Base-by-base conservation (phyloP, 495 filamentous ascomycete species). In the Beverwykella pulmonaria region DNA sequence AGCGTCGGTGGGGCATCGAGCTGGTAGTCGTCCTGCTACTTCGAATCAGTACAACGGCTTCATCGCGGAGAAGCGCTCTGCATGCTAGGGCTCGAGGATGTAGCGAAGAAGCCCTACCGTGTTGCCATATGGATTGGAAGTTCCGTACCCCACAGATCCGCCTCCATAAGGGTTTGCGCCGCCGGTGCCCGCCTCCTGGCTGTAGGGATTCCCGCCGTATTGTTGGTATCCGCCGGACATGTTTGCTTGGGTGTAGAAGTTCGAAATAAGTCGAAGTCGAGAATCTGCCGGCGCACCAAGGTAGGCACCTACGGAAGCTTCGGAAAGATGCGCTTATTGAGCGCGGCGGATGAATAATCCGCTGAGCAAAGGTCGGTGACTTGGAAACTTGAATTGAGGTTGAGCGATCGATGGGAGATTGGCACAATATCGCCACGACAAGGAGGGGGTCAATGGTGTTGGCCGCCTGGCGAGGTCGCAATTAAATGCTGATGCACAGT, bases 181-280 rank as follows among this genome's bases (percentile, higher is more conserved):
- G 68, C 77, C 80, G 57, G 85, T 84, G 22, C 84, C 84, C 59
- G 76, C 74, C 1, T 82, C 77, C 69, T 81, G 76, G 39, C 75
- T 75, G 54, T 79, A 81, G n/a, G 79, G 79, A 63, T 81, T 81
- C 19, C 76, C 76, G 19, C 75, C 73, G 62, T 79, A 78, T 59
- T 78, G 76, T 34, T 73, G 71, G 53, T 70, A 69, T 55, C 63
- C 63, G 46, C 63, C 59, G 36, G 71, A 73, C 71, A 73, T 73
- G 44, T 41, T 29, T 57, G 53, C 20, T 39, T 12, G 27, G 56
- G 12, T 20, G 10, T 2, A 20, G 54, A 9, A 6, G 25, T 8
- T 34, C 3, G 8, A 26, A 58, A 19, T 41, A 20, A 14, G 25
- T 5, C 39, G 23, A 9, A 22, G 10, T 59, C 48, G 48, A 12